These are phyloP conservation scores for Arxiozyma telluris DNA, from an alignment of 1,139 yeast genomes.

Conservation along the genomic window DNA sequence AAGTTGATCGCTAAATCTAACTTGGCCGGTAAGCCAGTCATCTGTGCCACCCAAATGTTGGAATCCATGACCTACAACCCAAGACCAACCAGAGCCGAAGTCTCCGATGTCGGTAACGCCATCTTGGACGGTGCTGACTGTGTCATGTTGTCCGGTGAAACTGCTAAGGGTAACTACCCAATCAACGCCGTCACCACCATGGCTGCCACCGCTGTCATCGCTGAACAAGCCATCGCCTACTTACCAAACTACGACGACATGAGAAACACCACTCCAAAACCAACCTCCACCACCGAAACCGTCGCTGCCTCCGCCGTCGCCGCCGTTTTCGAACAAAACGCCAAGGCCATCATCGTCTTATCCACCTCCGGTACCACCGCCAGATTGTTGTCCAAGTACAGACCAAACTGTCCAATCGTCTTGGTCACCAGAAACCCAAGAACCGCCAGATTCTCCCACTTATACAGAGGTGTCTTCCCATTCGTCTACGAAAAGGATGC, in stretches of 20 bases:
- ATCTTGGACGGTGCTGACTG: constrained; percentile 99
- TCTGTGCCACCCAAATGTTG: constrained; percentile 99
- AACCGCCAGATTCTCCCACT: constrained; percentile 91
- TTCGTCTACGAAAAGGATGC: constrained; percentile 65
- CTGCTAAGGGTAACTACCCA: constrained; percentile 99
- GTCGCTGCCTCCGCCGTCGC: constrained; percentile 96
- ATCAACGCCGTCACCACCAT: constrained; percentile 94
- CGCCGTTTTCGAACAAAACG: constrained; percentile 92
- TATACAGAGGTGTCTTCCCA: constrained; percentile 98
- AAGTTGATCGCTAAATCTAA: constrained; percentile 98
- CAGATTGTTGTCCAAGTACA: constrained; percentile 91
- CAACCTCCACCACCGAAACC: constrained; percentile 92
- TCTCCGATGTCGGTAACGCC: constrained; percentile 98
- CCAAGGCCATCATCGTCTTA: constrained; percentile 92
- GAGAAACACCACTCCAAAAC: constrained; percentile 75
- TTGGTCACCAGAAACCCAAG: constrained; percentile 95
- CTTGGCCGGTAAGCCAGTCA: constrained; percentile 98
- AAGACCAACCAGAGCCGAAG: constrained; percentile 99
- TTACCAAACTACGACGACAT: constrained; percentile 79
- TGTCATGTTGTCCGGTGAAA: constrained; percentile 99
- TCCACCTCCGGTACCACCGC: constrained; percentile 94
- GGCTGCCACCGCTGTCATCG: constrained; percentile 95
- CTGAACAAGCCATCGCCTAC: constrained; percentile 96
- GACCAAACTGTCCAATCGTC: constrained; percentile 95
- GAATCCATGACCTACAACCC: constrained; percentile 99